Percentiles rank a stretch among this genome's conserved stretches.
phyloP scores from a whole-genome alignment of 257 asterid genomes.

The Solanum megistacrolobum region DNA sequence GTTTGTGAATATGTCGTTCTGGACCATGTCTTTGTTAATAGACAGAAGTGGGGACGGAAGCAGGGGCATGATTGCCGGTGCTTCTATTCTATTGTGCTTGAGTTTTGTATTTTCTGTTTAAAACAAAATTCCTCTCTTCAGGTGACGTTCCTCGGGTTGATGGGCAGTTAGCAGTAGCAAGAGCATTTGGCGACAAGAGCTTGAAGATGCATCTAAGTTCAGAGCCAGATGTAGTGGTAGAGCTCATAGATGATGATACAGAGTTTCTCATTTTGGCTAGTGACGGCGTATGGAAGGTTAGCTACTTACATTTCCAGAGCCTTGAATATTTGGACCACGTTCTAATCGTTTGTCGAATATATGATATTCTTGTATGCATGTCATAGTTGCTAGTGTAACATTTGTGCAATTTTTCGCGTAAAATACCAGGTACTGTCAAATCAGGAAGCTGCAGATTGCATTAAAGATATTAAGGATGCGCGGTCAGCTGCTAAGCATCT shows the following conservation, averaged over 20 bases:
- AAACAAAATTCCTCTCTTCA: neutral
- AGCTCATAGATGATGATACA: conserved; percentile 51
- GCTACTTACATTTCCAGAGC: neutral
- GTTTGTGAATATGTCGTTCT: neutral
- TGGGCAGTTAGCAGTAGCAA: conserved; percentile 87
- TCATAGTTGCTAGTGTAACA: neutral
- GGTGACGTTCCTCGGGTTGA: conserved; percentile 96
- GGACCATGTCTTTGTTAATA: neutral
- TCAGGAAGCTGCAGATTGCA: conserved; percentile 82
- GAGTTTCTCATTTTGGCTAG: conserved; percentile 80
- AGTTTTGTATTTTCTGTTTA: neutral
- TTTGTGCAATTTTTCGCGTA: neutral
- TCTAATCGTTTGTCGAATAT: neutral
- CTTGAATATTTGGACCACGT: neutral
- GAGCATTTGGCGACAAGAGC: conserved; percentile 96
- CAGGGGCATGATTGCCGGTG: neutral
- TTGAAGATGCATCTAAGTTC: conserved; percentile 84
- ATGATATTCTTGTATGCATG: neutral
- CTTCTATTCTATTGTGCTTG: neutral
- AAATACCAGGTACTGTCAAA: conserved; percentile 65
- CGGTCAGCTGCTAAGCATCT: conserved; percentile 59
- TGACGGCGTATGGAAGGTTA: conserved; percentile 94
- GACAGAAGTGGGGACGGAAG: neutral
- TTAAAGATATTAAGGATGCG: conserved; percentile 56
- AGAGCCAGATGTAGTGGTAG: conserved; percentile 63